phyloP scores from a whole-genome alignment of 805 yeast species.

The Suhomyces sp. region DNA sequence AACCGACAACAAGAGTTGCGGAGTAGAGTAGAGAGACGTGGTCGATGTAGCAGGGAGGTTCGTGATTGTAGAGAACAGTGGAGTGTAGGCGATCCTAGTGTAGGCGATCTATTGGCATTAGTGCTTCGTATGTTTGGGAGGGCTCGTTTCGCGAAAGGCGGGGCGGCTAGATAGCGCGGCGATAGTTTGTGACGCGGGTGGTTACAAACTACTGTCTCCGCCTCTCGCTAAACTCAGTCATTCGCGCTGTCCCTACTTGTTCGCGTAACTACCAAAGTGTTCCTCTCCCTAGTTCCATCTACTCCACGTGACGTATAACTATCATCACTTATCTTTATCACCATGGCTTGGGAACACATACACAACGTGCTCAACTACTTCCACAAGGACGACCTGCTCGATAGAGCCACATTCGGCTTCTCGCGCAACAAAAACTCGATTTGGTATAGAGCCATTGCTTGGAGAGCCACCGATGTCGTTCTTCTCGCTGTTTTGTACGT shows the following conservation, averaged over 20 bases:
- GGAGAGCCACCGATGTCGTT: slow-evolving; percentile 25
- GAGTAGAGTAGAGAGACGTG: background rate
- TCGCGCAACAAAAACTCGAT: background rate
- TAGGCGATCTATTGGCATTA: too few species aligned
- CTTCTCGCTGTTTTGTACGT: slow-evolving; percentile 21
- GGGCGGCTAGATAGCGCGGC: background rate
- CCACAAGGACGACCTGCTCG: slow-evolving; percentile 6
- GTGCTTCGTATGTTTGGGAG: background rate
- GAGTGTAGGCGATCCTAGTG: too few species aligned
- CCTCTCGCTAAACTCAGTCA: background rate
- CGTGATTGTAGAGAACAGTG: too few species aligned
- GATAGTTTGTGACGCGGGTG: background rate
- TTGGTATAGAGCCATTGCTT: slow-evolving; percentile 14
- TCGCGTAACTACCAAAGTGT: too few species aligned
- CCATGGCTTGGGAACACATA: background rate
- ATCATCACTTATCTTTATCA: background rate
- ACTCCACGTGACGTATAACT: background rate
- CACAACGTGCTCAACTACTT: background rate
- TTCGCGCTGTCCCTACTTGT: background rate
- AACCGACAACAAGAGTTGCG: background rate
- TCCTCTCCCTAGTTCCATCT: background rate
- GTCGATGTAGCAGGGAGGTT: too few species aligned
- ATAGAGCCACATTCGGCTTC: slow-evolving; percentile 30
- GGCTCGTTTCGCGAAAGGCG: background rate
- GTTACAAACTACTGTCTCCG: background rate